A percentile compares a stretch with the other conserved stretches of the same genome.
Evolutionary conservation across 768 basidiomycete species (phyloP).

Genomic region (Mycena kentingensis): DNA sequence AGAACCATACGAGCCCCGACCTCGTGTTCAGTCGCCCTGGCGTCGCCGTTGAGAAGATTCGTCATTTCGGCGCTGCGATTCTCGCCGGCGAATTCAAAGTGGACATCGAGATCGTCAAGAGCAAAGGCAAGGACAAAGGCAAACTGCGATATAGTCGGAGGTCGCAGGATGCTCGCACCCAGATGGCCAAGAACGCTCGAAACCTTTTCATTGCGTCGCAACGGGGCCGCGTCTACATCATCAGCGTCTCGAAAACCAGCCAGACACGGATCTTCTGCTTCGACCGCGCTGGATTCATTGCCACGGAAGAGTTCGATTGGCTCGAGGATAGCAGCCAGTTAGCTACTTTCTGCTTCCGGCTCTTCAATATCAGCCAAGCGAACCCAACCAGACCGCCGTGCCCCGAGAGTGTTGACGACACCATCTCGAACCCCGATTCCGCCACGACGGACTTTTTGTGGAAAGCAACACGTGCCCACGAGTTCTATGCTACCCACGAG

Average conservation of each 20-base stretch:
- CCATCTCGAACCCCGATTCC: neutral
- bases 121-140: too few species aligned
- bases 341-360: neutral
- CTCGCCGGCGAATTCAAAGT: too few species aligned
- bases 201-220: constrained; percentile 4
- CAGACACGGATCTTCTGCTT: constrained; percentile 4
- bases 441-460: neutral
- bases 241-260: neutral
- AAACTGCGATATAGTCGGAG: too few species aligned
- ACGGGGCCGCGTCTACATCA: constrained; percentile 1
- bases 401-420: neutral
- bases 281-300: constrained; percentile 3
- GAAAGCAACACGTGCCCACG: neutral
- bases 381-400: neutral
- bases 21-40: too few species aligned
- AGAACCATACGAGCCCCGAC: too few species aligned
- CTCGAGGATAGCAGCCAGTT: neutral
- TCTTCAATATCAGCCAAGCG: neutral
- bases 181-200: constrained; percentile 5
- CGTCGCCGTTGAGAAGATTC: too few species aligned
- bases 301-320: constrained; percentile 2
- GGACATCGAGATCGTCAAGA: too few species aligned
- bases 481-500: neutral
- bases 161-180: too few species aligned
- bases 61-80: too few species aligned